Base-by-base conservation (phyloP, 345 rosid species). In the Sisymbrium altissimum region DNA sequence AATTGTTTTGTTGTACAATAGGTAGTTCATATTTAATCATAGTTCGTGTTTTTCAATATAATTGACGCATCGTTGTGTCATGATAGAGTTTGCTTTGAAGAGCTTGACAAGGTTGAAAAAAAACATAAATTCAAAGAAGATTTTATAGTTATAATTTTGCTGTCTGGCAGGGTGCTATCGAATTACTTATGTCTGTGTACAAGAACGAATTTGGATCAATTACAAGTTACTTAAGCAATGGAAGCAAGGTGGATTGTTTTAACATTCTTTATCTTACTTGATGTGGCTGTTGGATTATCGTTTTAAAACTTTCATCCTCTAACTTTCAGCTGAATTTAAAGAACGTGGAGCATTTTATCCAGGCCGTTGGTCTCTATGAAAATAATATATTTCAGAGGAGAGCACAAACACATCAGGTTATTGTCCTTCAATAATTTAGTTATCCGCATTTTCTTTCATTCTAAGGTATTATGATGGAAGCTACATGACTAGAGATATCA, bases 321-420 rank as follows among this genome's bases (percentile, higher is more conserved):
- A 53, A 67, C 68, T 80, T 64, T 73, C 85, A 95, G 99, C 88
- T 92, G 23, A 78, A 86, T 82, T 84, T 95, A 75, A 77, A 71
- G 19, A 78, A 83, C 58, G 94, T 95, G 70, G 99, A 92, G 81
- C 87, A 78, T 72, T 95, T 95, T 67, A 90, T 95, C 72, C 98
- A 90, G 82, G 87, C 91, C 49, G 91, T 95, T 74, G 98, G 97
- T 79, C 81, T 83, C 19, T 92, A 74, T 23, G 99, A 95, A 81
- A 91, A 90, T 72, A 74, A 77, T 70, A 95, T 92, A 83, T 95
- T 95, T 79, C 88, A 76, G 84, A 92, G 88, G 84, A 88, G 99
- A 81, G 91, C 88, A 36, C 81, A 86, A 40, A 46, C 82, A 18
- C 88, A 86, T 73, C 87, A 90, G 97, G 99, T 88, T 49, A 65